phyloP scores from a whole-genome alignment of 805 yeast species.

The Soucietia sequanensis region DNA sequence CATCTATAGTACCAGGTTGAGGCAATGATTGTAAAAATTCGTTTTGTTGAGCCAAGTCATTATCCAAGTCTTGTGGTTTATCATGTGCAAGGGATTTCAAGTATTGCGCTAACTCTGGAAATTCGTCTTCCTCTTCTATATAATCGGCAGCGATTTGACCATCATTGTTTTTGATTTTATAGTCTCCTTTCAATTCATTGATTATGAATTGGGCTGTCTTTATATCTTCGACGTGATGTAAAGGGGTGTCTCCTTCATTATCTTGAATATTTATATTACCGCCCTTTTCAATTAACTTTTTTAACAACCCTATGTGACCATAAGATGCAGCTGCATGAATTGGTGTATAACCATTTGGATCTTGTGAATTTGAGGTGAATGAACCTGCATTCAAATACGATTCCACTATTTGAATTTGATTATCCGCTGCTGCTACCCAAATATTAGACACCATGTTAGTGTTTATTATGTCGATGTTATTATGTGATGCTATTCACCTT shows the following conservation, averaged over 20 bases:
- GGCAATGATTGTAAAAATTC: slow-evolving; percentile 27
- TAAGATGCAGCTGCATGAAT: slow-evolving; percentile 97
- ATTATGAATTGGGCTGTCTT: slow-evolving; percentile 64
- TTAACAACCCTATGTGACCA: slow-evolving; percentile 70
- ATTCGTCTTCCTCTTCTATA: slow-evolving; percentile 83
- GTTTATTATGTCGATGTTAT: background rate
- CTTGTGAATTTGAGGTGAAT: slow-evolving; percentile 69
- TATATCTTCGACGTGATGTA: slow-evolving; percentile 82
- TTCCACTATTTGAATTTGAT: slow-evolving; percentile 59
- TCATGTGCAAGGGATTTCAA: slow-evolving; percentile 45
- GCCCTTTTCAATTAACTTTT: slow-evolving; percentile 51
- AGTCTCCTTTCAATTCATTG: slow-evolving; percentile 68
- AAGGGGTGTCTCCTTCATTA: slow-evolving; percentile 90
- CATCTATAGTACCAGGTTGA: slow-evolving; percentile 37
- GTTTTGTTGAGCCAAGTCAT: too few species aligned
- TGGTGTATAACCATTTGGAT: slow-evolving; percentile 94
- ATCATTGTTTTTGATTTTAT: slow-evolving; percentile 60
- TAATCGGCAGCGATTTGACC: slow-evolving; percentile 73
- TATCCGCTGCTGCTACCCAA: slow-evolving; percentile 96
- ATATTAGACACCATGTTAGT: slow-evolving; percentile 55
- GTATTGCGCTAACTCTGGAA: slow-evolving; percentile 72
- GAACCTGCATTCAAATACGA: slow-evolving; percentile 49
- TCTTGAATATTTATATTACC: slow-evolving; percentile 86
- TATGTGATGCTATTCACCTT: too few species aligned
- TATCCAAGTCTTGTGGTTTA: slow-evolving; percentile 12